These are phyloP conservation scores for Peronosclerospora sorghi DNA, from an alignment of 352 stramenopile species.

Conservation along the genomic window DNA sequence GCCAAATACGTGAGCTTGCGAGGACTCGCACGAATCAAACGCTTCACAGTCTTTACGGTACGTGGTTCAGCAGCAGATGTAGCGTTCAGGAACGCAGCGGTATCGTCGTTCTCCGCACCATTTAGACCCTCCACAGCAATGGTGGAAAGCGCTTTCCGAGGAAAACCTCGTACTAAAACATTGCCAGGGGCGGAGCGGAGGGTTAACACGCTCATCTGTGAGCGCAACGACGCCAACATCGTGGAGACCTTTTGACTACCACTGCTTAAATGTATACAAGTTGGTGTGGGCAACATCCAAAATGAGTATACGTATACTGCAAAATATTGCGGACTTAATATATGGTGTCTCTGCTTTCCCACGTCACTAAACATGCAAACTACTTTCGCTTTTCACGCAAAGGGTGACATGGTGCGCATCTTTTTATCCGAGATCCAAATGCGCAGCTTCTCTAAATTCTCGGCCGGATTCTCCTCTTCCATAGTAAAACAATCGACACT, in stretches of 20 bases:
- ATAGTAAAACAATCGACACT: constrained; percentile 14
- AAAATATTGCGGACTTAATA: too few relatives aligned
- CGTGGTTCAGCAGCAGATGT: constrained; percentile 41
- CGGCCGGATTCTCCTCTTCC: constrained; percentile 15
- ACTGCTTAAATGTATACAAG: constrained; percentile 1
- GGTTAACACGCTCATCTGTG: constrained; percentile 44
- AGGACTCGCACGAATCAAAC: constrained; percentile 67
- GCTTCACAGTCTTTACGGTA: constrained; percentile 71
- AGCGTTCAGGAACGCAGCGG: constrained; percentile 47
- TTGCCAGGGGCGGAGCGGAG: constrained; percentile 32
- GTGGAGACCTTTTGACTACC: constrained; percentile 10
- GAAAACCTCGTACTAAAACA: constrained; percentile 12
- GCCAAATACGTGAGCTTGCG: constrained; percentile 76
- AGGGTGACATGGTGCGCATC: constrained; percentile 61
- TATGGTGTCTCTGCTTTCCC: constrained; percentile 1
- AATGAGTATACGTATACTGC: too few relatives aligned
- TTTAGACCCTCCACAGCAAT: constrained; percentile 12
- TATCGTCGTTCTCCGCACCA: constrained; percentile 27
- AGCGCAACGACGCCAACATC: constrained; percentile 54
- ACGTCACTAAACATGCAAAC: constrained; percentile 16
- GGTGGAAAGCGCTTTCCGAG: constrained; percentile 32
- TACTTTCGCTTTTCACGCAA: constrained; percentile 23
- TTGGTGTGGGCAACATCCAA: too few relatives aligned
- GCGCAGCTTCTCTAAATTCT: constrained; percentile 66
- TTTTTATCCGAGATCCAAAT: constrained; percentile 86